A percentile compares a stretch with the other conserved stretches of the same genome.
Evolutionary conservation across 2,329 filamentous ascomycete species (phyloP).

Genomic region (Saccharata proteae): DNA sequence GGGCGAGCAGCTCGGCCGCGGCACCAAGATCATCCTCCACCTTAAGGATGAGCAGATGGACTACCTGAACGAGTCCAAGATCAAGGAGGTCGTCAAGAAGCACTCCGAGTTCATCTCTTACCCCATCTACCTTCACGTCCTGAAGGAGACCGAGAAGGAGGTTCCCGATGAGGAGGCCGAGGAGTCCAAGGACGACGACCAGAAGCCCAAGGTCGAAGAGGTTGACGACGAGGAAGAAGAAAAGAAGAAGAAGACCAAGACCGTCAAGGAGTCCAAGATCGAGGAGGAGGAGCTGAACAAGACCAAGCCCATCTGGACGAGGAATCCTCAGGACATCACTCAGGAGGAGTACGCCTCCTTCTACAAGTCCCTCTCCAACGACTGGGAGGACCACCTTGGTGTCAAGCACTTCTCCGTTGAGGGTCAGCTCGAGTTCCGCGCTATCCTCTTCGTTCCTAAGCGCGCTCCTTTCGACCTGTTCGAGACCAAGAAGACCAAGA

Average conservation of each 20-base stretch:
- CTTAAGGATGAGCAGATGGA: conserved; percentile 98
- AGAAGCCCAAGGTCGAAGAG: conserved; percentile 94
- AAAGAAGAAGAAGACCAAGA: conserved; percentile 98
- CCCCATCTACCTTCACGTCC: conserved; percentile 99
- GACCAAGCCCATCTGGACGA: conserved; percentile 99
- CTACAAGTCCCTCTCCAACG: conserved; percentile 99
- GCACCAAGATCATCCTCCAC: conserved; percentile 96
- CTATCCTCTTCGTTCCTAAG: conserved; percentile 99
- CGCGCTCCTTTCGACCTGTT: conserved; percentile 98
- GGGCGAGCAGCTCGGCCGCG: conserved; percentile 80
- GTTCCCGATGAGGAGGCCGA: conserved; percentile 92
- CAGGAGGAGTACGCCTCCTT: conserved; percentile 96
- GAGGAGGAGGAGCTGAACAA: conserved; percentile 99
- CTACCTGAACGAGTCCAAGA: conserved; percentile 96
- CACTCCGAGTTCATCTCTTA: conserved; percentile 99
- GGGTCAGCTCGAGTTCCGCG: conserved; percentile 99
- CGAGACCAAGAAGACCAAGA: conserved; percentile 99
- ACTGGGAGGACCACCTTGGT: conserved; percentile 98
- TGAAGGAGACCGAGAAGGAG: conserved; percentile 99
- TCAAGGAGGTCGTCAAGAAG: conserved; percentile 99
- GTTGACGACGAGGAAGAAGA: conserved; percentile 74
- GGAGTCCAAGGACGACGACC: conserved; percentile 62
- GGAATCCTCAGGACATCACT: conserved; percentile 90
- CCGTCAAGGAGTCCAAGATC: conserved; percentile 95
- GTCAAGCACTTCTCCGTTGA: conserved; percentile 99